Percentiles rank a stretch among this genome's conserved stretches.
phyloP scores from a whole-genome alignment of 495 filamentous ascomycete genomes.

The Penicillium odoratum region DNA sequence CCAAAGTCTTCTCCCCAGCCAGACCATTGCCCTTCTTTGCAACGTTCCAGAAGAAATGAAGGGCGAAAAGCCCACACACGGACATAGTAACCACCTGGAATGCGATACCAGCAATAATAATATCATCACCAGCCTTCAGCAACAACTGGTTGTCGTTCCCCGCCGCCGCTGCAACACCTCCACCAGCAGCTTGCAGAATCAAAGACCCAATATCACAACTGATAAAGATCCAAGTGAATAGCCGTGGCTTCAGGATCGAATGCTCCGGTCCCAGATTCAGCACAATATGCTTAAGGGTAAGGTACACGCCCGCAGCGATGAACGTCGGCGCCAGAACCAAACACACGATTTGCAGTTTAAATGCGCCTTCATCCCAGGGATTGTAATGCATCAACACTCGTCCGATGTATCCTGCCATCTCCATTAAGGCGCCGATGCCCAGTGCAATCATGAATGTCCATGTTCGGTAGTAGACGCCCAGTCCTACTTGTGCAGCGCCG shows the following conservation, averaged over 20 bases:
- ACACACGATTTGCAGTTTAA: slow-evolving; percentile 68
- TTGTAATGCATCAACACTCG: slow-evolving; percentile 60
- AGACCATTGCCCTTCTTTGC: slow-evolving; percentile 34
- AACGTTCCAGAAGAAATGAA: slow-evolving; percentile 51
- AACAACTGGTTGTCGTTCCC: slow-evolving; percentile 19
- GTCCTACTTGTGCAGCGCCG: slow-evolving; percentile 42
- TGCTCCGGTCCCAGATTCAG: slow-evolving; percentile 53
- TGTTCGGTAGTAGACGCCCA: slow-evolving; percentile 58
- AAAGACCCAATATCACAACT: slow-evolving; percentile 65
- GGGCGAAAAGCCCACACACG: slow-evolving; percentile 53
- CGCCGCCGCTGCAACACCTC: slow-evolving; percentile 53
- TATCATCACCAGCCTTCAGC: slow-evolving; percentile 51
- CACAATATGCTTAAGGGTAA: slow-evolving; percentile 66
- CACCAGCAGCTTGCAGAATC: slow-evolving; percentile 63
- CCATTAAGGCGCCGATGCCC: slow-evolving; percentile 46
- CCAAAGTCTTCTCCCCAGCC: slow-evolving; percentile 30
- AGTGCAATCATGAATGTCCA: slow-evolving; percentile 61
- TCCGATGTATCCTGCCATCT: slow-evolving; percentile 59
- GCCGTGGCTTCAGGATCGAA: slow-evolving; percentile 55
- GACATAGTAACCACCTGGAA: slow-evolving; percentile 67
- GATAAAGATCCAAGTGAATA: slow-evolving; percentile 70
- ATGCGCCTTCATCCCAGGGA: slow-evolving; percentile 58
- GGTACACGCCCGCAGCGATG: slow-evolving; percentile 64
- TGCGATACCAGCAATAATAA: slow-evolving; percentile 70
- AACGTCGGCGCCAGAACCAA: slow-evolving; percentile 67